Evolutionary conservation across 2,329 filamentous ascomycete genomes (phyloP), one percentile per base, ranked within the genome.

Genomic region (Sporothrix globosa): DNA sequence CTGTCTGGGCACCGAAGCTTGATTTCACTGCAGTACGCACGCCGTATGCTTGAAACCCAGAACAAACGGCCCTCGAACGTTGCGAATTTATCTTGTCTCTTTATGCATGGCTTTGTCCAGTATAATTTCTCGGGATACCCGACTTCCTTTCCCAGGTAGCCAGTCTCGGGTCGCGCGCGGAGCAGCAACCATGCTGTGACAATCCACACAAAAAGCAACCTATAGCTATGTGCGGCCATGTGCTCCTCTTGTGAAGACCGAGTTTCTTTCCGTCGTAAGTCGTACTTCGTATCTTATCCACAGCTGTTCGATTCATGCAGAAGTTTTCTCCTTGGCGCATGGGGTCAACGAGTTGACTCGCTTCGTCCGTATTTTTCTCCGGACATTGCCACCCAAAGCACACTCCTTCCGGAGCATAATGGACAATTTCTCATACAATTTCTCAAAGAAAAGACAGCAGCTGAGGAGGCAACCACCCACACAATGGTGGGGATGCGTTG

Each of bases 321-420:
- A 46, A 46, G 14, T 46, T 14, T 46, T 46, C 13, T 46, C 41
- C 41, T 46, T 46, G 41, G 41, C 41, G 4, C 41, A 17, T 14
- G 41, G 41, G 41, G 3, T 30, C 27, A 54, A 27, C 52, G 27
- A 54, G 24, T 30, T 9, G 52, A 54, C 52, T 54, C 52, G 41
- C 14, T 46, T 14, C 11, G 11, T 46, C 41, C 41, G 52, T 27
- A 54, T 30, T 30, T 24, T 54, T 54, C 21, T 2, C 21, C 52
- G 21, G 21, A 54, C 52, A 54, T 54, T 54, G 52, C 52, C 52
- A 54, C 52, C 21, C 52, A 54, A 54, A 54, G 24, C 13, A 54
- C 17, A 27, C 52, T 17, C 52, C 13, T 17, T 54, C 52, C 52
- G 10, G 34, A 34, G 34, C 34, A 34, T 34, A 34, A 34, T 34